Conservation (phyloP, 257 asterid species). For the Rehmannia glutinosa region DNA sequence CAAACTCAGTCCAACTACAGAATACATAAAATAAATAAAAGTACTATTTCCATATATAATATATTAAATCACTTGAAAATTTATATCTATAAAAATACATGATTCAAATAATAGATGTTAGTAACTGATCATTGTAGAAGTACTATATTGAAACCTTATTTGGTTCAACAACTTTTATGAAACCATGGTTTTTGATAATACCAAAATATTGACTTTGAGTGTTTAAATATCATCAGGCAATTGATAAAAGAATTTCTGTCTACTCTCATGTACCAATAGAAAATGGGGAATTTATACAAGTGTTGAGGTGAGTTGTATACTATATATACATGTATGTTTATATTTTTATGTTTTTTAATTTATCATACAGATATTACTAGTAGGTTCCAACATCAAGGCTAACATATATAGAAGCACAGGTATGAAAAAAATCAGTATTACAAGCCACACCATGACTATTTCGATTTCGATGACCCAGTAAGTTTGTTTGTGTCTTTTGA, state of each 20-base stretch:
- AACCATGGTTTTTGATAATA: too few relatives aligned
- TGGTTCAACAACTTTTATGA: neutral
- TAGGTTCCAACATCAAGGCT: constrained; percentile 29
- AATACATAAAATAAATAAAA: too few relatives aligned
- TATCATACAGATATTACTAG: too few relatives aligned
- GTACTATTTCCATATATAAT: neutral
- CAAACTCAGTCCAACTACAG: too few relatives aligned
- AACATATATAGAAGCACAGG: constrained; percentile 52
- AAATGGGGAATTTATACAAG: constrained; percentile 64
- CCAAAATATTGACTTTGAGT: neutral
- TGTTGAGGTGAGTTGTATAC: constrained; percentile 36
- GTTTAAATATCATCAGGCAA: constrained; percentile 37
- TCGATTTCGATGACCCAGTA: constrained; percentile 51
- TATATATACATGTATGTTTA: neutral
- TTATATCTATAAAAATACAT: too few relatives aligned
- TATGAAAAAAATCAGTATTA: constrained; percentile 54
- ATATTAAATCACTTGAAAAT: too few relatives aligned
- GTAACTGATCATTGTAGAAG: neutral
- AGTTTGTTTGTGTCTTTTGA: constrained; percentile 4
- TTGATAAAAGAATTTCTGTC: constrained; percentile 58
- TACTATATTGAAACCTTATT: too few relatives aligned
- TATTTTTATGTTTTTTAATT: neutral
- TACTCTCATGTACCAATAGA: constrained; percentile 54
- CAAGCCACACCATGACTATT: constrained; percentile 60
- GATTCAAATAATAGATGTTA: too few relatives aligned